These are phyloP conservation scores for Haplosporangium sp. DNA, from an alignment of 371 early-diverging fungal species.

Conservation along the genomic window DNA sequence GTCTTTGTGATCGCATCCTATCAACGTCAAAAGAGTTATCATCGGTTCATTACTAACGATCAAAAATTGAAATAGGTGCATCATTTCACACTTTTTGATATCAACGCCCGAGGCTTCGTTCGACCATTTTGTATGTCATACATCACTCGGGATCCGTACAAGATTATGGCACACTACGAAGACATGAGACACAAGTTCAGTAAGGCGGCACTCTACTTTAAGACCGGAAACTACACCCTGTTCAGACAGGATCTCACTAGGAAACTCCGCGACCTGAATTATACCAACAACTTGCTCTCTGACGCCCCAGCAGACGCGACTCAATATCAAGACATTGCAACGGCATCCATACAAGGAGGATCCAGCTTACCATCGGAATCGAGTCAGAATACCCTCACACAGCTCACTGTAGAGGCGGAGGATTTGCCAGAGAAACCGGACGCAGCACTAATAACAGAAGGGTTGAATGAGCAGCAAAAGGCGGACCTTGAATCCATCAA, in stretches of 20 bases:
- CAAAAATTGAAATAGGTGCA: conserved; percentile 57
- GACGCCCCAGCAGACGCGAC: conserved; percentile 24
- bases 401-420: conserved; percentile 1
- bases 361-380: conserved; percentile 3
- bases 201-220: conserved; percentile 62
- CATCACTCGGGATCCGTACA: conserved; percentile 64
- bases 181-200: conserved; percentile 48
- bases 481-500: conserved; percentile 44
- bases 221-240: conserved; percentile 67
- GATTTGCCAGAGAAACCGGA: conserved; percentile 6
- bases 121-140: conserved; percentile 69
- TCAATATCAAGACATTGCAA: background rate
- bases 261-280: conserved; percentile 62
- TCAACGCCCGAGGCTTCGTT: conserved; percentile 69
- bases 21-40: background rate
- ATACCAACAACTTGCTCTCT: conserved; percentile 59
- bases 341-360: background rate
- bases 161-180: conserved; percentile 61
- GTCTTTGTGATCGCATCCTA: background rate
- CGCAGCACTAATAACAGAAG: background rate
- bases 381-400: conserved; percentile 15
- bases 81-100: conserved; percentile 69
- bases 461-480: conserved; percentile 31
- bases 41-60: background rate
- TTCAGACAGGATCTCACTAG: conserved; percentile 65